Evolutionary conservation across 2,329 filamentous ascomycete species (phyloP), one percentile per base, ranked within the genome.

Genomic region (Beauveria brongniartii): DNA sequence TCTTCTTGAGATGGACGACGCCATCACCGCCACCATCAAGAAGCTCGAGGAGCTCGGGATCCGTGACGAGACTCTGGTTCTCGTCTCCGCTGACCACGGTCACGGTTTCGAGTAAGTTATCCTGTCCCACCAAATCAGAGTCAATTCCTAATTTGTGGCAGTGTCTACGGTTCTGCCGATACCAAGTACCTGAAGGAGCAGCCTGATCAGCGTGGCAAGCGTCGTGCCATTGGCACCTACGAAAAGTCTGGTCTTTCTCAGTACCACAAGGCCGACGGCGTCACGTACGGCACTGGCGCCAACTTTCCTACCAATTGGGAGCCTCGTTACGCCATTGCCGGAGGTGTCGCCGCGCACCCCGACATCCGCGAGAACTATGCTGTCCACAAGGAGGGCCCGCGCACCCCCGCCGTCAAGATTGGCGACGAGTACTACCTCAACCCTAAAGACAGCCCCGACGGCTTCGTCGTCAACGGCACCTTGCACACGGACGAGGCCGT

Each of bases 11-110:
- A 82, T 95, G 40, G 90, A 95, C 69, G 90, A 95, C 74, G 92
- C 91, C 5, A 78, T 95, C 66, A 85, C 85, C 57, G 89, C 89
- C 20, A 91, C 90, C 3, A 80, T 93, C 59, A 80, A 80, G 52
- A 86, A 90, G 70, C 85, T 95, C 48, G 79, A 84, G 67, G 75
- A 80, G 37, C 78, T 91, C 7, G 82, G 82, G 62, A 80, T 85
- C 61, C 80, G 92, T 37, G 83, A 93, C 10, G 84, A 92, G 63
- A 95, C 91, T 1, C 82, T 93, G 3, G 80, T 95, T 65, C 71
- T 95, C 55, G 89, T 94, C 54, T 91, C 90, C 3, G 88, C 90
- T n/a, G 90, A 95, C 70, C 91, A 94, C 78, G 91, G 91, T 47
- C 91, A 95, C 75, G 91, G 91, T 60, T 95, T 95, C 71, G 91